Base-by-base conservation (phyloP, 441 rosid genomes). In the Gossypium aridum region DNA sequence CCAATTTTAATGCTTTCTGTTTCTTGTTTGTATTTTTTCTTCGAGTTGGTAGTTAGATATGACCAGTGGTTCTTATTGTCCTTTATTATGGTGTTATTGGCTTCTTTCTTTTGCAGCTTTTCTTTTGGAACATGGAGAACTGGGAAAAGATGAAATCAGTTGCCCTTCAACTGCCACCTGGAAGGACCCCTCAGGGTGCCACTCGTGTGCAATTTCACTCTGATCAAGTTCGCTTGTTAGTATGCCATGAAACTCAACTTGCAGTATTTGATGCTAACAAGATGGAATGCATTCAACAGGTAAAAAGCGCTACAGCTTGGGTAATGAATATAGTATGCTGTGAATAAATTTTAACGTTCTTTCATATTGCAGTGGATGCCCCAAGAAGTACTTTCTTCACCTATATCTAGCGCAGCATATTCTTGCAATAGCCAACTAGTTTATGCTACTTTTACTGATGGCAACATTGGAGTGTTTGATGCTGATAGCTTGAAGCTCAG, bases 341-440 rank as follows among this genome's bases (percentile, higher is more conserved):
- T 60, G 3, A 28, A 14, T 49, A 65, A 75, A 72, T 26, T 25
- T 72, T 79, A 72, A 66, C 39, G 1, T 64, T 55, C 56, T 19
- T 71, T 64, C 68, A 49, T 26, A n/a, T 66, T 71, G 43, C 89
- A 90, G 94, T 88, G 94, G 94, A 78, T 87, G 73, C 92, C 94
- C 43, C 91, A 87, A 79, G 92, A 90, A 22, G 76, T 77, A 20
- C 86, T 90, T 16, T 81, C 90, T 51, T 78, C 85, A 1, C 74
- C 92, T 45, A 85, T 90, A 79, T 80, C 91, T 55, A 83, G 85
- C 26, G 94, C 92, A 47, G 76, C 85, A 34, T 90, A 84, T 82
- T 90, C 90, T 64, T 90, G 91, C 87, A 83, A 88, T 83, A 84
- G 94, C 79, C 89, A 80, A 72, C 77, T 88, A 49, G 85, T 90